Evolutionary conservation across 1,284 basidiomycete species (phyloP).

Genomic region (Trichosporon ovoides): DNA sequence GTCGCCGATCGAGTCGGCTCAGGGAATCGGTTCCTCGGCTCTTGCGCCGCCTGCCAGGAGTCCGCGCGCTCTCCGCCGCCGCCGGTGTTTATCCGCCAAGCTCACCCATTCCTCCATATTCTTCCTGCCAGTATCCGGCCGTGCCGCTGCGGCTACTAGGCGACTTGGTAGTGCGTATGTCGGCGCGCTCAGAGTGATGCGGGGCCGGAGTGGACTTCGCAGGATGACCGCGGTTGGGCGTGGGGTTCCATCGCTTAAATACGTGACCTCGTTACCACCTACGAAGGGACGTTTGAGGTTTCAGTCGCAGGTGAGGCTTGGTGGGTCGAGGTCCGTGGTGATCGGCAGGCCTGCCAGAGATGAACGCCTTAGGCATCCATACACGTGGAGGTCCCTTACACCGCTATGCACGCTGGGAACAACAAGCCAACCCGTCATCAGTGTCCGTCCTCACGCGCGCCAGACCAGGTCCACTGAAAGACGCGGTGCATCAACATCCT

Average conservation of each 20-base stretch:
- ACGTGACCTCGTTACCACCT: neutral
- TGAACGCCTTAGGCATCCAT: neutral
- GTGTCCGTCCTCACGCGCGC: neutral
- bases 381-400: neutral
- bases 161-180: too few relatives aligned
- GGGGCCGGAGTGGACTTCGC: neutral
- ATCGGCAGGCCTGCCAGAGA: constrained; percentile 2
- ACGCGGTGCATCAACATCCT: neutral
- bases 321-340: neutral
- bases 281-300: neutral
- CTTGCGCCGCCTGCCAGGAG: neutral
- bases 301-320: neutral
- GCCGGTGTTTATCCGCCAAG: neutral
- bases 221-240: too few relatives aligned
- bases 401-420: neutral
- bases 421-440: neutral
- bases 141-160: too few relatives aligned
- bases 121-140: neutral
- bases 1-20: neutral
- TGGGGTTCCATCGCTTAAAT: neutral
- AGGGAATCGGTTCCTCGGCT: neutral
- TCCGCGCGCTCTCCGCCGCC: neutral
- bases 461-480: neutral
- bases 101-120: neutral
- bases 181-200: too few relatives aligned